Conservation (phyloP, 345 rosid species). For the Schrenkiella parvula region DNA sequence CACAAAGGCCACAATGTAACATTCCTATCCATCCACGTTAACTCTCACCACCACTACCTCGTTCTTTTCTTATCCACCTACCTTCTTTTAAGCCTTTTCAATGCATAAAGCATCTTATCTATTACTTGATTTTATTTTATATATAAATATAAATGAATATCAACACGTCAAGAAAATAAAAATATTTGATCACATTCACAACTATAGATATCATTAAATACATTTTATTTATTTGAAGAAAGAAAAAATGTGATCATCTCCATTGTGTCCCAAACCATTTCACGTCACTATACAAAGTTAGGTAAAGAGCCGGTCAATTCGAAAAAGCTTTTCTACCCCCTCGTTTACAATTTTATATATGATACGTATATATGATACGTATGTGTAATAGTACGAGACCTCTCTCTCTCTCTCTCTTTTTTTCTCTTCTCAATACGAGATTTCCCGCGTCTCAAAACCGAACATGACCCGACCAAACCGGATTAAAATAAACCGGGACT, state of each 20-base stretch:
- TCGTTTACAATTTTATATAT: conserved; percentile 1
- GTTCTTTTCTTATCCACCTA: conserved; percentile 30
- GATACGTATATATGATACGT: not conserved
- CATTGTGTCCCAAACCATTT: conserved; percentile 14
- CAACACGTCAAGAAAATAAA: not conserved
- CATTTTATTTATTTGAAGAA: not conserved
- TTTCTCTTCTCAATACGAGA: not conserved
- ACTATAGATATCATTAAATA: not conserved
- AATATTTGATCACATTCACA: not conserved
- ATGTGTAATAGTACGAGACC: not conserved
- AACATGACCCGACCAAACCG: conserved; percentile 9
- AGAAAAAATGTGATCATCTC: conserved; percentile 6
- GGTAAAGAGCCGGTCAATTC: conserved; percentile 30
- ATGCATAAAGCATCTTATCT: not conserved
- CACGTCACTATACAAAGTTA: conserved; percentile 19
- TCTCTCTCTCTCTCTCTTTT: not conserved
- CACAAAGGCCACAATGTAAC: conserved; percentile 10
- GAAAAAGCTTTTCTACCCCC: not conserved
- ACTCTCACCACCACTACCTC: conserved; percentile 23
- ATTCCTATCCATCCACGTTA: conserved; percentile 36
- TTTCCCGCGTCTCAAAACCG: conserved; percentile 5
- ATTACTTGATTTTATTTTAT: not conserved
- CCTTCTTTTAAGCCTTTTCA: conserved; percentile 12
- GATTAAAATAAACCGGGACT: conserved; percentile 11
- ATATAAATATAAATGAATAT: not conserved